Conservation (phyloP, 2,329 filamentous ascomycete species). For the Colletotrichum incanum region DNA sequence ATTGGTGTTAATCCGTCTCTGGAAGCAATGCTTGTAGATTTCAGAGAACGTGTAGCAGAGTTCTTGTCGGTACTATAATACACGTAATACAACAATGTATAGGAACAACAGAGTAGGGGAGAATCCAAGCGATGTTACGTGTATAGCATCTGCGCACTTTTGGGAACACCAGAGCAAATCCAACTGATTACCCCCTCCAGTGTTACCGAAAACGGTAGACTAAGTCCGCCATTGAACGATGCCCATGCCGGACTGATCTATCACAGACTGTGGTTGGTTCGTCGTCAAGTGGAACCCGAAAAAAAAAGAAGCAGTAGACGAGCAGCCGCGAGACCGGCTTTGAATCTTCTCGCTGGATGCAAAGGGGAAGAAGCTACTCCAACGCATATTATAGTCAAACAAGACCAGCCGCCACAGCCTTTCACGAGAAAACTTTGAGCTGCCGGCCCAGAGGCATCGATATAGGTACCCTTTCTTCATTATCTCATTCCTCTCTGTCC, state of each 20-base stretch:
- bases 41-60: neutral
- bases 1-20: neutral
- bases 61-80: neutral
- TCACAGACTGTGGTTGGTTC: neutral
- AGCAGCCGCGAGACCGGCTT: neutral
- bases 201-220: neutral
- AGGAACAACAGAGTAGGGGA: neutral
- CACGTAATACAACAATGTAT: neutral
- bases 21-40: neutral
- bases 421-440: neutral
- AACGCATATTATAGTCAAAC: neutral
- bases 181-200: neutral
- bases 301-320: neutral
- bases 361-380: neutral
- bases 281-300: neutral
- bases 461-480: no score
- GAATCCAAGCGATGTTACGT: neutral
- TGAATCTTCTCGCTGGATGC: neutral
- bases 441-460: neutral
- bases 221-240: neutral
- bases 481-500: neutral
- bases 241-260: neutral
- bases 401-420: neutral
- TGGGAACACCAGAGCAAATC: neutral
- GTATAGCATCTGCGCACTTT: neutral